Base-by-base conservation (phyloP, 108 stramenopile genomes). In the Conticribra guillardii region DNA sequence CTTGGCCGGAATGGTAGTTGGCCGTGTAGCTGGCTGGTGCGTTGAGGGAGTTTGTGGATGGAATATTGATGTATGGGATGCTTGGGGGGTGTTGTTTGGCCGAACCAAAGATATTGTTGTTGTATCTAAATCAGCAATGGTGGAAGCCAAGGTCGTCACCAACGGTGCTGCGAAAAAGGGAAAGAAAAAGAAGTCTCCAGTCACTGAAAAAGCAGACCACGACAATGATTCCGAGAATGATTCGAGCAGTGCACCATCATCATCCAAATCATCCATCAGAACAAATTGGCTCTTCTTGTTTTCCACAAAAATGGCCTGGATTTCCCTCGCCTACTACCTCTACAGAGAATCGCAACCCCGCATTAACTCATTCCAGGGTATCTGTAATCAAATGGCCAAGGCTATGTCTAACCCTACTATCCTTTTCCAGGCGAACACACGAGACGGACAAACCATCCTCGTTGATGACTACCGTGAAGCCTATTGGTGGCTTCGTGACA, bases 381-480 rank as follows among this genome's bases (percentile, higher is more conserved):
- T 65, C 23, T 86, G 81, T 65, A 57, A 85, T 22, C 50, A 80
- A 46, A 80, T 94, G 76, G 87, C 90, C 3, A 44, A 60, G 15
- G 74, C 76, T 22, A 68, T 97, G 62, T 88, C 87, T 15, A 85
- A 94, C 69, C 97, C 98, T 18, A 86, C 87, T 17, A 98, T 99
- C 79, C 95, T 99, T 60, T 87, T 84, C 60, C 95, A 99, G 71
- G 94, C 82, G 17, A 73, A 82, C n/a, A 69, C 54, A 5, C 60
- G 67, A 5, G 74, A 82, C 52, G 96, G 96, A 16, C 60, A 71
- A 41, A 54, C 51, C 18, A 75, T 98, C 11, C 65, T 89, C 28
- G 84, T 98, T 7, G 99, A 99, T 76, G 99, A 99, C 74, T 99
- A 98, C 83, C 95, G 99, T 51, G 95, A 99, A 82, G 97, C 98